phyloP scores from a whole-genome alignment of 164 flowering plant species.

The Nymphaea colorata region DNA sequence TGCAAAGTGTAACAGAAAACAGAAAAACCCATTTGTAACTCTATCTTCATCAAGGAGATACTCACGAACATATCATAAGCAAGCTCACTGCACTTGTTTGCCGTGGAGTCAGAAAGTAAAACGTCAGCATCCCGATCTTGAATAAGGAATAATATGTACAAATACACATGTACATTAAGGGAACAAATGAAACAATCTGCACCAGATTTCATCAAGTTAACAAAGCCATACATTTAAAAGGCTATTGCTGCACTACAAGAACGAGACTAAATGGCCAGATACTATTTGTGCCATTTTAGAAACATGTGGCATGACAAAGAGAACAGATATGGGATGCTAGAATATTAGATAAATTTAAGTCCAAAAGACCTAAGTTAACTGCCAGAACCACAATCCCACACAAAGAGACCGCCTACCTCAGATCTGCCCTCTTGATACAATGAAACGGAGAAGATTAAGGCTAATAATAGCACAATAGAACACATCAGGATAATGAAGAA shows the following conservation, averaged over 20 bases:
- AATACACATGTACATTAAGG: constrained; percentile 95
- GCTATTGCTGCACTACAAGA: neutral
- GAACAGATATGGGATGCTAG: no score
- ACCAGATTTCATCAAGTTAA: neutral
- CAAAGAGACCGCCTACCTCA: no score
- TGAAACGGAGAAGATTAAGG: no score
- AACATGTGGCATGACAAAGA: no score
- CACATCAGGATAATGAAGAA: neutral
- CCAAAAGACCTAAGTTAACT: no score
- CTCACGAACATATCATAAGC: constrained; percentile 99
- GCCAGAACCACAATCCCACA: no score
- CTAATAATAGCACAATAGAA: neutral
- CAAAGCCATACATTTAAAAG: neutral
- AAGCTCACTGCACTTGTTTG: constrained; percentile 95
- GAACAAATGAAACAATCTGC: constrained; percentile 77
- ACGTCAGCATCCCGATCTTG: constrained; percentile 91
- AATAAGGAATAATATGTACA: constrained; percentile 96
- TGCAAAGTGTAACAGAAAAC: neutral
- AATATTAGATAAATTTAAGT: no score
- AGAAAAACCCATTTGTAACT: neutral
- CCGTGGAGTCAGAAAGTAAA: constrained; percentile 87
- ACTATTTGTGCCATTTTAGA: no score
- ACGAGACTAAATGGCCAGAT: neutral
- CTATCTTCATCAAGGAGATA: constrained; percentile 1
- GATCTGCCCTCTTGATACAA: no score